Conservation (phyloP, 208 protist species). For the Trichomonas gallinae region DNA sequence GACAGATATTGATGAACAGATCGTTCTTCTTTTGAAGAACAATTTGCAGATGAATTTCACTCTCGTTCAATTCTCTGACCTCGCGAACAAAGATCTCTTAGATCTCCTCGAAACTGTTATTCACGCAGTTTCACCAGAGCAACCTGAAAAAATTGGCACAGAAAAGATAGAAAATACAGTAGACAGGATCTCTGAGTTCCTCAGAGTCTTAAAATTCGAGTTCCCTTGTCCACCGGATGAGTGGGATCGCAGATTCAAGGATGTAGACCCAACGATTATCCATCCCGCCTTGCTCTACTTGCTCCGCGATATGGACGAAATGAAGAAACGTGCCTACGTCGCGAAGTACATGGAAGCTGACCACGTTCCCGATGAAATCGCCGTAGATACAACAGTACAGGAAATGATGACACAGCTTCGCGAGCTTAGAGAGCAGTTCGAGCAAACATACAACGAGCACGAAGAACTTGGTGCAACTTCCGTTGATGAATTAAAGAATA, state of each 20-base stretch:
- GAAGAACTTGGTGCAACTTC: neutral
- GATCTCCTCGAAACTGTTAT: neutral
- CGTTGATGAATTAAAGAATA: neutral
- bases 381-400: neutral
- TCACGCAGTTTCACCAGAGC: neutral
- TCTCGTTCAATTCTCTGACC: neutral
- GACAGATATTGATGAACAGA: neutral
- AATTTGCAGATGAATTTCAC: neutral
- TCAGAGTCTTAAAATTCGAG: neutral
- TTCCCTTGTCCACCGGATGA: neutral
- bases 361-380: neutral
- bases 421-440: neutral
- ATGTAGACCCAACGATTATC: neutral
- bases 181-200: neutral
- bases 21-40: neutral
- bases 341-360: neutral
- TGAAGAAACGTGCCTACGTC: neutral
- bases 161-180: slow-evolving; percentile 12
- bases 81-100: neutral
- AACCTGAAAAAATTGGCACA: slow-evolving; percentile 7
- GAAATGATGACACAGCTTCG: neutral
- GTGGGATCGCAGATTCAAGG: neutral
- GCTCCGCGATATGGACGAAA: neutral
- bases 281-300: neutral
- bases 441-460: neutral